Percentiles rank a stretch among this genome's conserved stretches.
Evolutionary conservation across 2,329 filamentous ascomycete species (phyloP).

Genomic region (Rachicladosporium sp.): DNA sequence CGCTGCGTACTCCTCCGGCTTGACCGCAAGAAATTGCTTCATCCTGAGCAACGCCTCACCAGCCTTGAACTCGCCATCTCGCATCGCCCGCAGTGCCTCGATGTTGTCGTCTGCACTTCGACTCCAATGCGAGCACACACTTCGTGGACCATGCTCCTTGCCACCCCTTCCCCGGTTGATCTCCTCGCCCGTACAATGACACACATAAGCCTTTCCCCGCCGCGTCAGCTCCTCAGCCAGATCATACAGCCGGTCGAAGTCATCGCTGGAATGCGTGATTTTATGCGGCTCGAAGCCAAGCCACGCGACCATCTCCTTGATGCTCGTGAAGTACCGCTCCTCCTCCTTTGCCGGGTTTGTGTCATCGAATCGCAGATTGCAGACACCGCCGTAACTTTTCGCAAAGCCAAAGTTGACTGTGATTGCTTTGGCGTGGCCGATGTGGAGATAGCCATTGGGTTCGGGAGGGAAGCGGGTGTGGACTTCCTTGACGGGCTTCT

Average conservation of each 20-base stretch:
- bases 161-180: conserved; percentile 81
- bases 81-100: conserved; percentile 76
- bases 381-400: conserved; percentile 64
- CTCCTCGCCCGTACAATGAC: conserved; percentile 72
- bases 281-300: conserved; percentile 67
- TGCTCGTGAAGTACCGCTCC: conserved; percentile 78
- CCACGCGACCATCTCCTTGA: conserved; percentile 79
- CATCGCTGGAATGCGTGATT: conserved; percentile 81
- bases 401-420: conserved; percentile 95
- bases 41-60: conserved; percentile 77
- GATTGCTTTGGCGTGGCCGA: conserved; percentile 92
- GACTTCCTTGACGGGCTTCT: conserved; percentile 35
- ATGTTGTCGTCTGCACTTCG: conserved; percentile 65
- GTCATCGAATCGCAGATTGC: conserved; percentile 75
- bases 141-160: conserved; percentile 54
- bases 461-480: conserved; percentile 40
- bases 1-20: conserved; percentile 23
- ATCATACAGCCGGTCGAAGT: conserved; percentile 79
- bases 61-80: conserved; percentile 78
- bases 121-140: conserved; percentile 67
- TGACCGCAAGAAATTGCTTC: conserved; percentile 66
- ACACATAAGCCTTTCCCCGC: conserved; percentile 63
- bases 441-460: conserved; percentile 87
- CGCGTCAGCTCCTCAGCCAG: conserved; percentile 74
- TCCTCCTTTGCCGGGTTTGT: conserved; percentile 93